phyloP scores from a whole-genome alignment of 2,329 filamentous ascomycete species.

The Neofusicoccum sp. region DNA sequence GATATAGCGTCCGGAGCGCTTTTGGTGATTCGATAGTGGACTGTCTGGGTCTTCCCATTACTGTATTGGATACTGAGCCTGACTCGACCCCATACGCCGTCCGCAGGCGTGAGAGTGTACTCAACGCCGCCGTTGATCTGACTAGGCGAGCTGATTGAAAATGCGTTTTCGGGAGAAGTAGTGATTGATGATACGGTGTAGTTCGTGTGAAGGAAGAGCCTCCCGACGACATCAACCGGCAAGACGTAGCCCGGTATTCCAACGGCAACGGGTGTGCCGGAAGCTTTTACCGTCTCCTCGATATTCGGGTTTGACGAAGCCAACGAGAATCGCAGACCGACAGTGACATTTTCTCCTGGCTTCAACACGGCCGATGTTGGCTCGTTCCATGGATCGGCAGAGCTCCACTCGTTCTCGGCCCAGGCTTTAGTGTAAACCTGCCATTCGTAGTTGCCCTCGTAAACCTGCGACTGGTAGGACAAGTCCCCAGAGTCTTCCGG shows the following conservation, averaged over 20 bases:
- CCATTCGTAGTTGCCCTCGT: constrained; percentile 63
- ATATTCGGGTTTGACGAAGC: constrained; percentile 48
- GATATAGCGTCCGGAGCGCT: constrained; percentile 43
- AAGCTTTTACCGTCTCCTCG: constrained; percentile 45
- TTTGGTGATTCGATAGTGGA: constrained; percentile 59
- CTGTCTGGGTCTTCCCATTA: constrained; percentile 49
- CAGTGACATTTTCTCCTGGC: constrained; percentile 46
- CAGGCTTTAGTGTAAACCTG: constrained; percentile 55
- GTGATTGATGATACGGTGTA: constrained; percentile 43
- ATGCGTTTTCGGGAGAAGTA: constrained; percentile 36
- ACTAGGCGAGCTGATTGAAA: constrained; percentile 32
- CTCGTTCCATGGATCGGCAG: constrained; percentile 54
- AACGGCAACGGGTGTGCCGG: constrained; percentile 50
- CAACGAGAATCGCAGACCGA: constrained; percentile 54
- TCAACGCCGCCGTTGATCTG: constrained; percentile 24
- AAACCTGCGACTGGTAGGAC: constrained; percentile 54
- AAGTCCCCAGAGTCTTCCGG: constrained; percentile 39
- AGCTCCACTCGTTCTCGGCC: constrained; percentile 57
- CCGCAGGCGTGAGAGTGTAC: constrained; percentile 47
- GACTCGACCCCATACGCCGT: constrained; percentile 50
- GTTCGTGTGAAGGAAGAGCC: constrained; percentile 46
- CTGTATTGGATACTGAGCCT: constrained; percentile 50
- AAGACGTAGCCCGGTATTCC: constrained; percentile 58
- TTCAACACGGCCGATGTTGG: constrained; percentile 49
- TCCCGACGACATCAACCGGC: constrained; percentile 46